Base-by-base conservation (phyloP, 2,329 filamentous ascomycete species). In the Claviceps arundinis region DNA sequence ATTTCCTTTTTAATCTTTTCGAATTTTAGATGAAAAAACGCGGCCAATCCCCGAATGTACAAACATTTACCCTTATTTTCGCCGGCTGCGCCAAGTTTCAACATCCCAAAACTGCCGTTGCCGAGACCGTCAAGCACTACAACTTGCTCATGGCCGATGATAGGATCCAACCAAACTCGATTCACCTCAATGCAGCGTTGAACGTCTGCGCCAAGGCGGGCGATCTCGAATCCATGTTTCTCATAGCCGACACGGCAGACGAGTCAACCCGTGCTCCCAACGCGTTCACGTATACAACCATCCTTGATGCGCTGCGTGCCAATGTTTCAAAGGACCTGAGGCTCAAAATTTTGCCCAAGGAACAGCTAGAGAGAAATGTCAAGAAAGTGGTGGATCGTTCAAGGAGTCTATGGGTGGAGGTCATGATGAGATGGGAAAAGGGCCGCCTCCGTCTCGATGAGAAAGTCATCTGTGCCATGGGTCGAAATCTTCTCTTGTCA, bases 11-110 rank as follows among this genome's bases (percentile, higher is more conserved):
- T 11, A 6, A 5, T 14, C 24, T 43, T 24, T 24, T 5, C n/a
- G n/a, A 14, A 22, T 2, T 54, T 13, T 58, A 88, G 85, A 97
- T 98, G 91, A 98, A 97, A 71, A 97, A 97, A 70, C 79, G 89
- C 55, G 84, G 76, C 5, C 85, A 94, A 60, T 73, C 78, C 26
- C 91, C 93, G 1, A 91, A 90, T 64, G 77, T 81, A 3, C 79
- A 84, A 60, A 96, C 93, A 0, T 96, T 87, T 64, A 93, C 87
- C 17, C 82, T 87, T 53, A 78, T 97, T 54, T 82, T 98, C 58
- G 75, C 80, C 49, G 91, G 89, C 34, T 80, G 90, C 51, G 77
- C 83, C 42, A 68, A 74, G 43, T 80, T 83, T 16, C 64, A 76
- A 1, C 76, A 84, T 54, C 68, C 74, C 0, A 71, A 76, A 44